These are phyloP conservation scores for Ephemerocybe angulata DNA, from an alignment of 768 basidiomycete species.

Conservation along the genomic window DNA sequence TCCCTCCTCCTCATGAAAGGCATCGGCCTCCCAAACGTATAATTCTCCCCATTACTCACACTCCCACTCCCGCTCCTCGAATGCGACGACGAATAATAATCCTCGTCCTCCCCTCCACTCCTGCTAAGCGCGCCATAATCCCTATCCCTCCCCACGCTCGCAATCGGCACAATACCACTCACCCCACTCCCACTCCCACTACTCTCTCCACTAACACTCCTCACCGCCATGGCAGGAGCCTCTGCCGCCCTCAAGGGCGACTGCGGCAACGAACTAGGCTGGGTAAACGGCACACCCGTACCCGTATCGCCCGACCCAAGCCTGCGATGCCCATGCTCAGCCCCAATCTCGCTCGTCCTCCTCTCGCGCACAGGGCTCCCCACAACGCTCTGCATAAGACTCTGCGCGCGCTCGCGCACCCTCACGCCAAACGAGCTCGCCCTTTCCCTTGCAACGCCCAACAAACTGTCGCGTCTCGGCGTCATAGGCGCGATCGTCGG, in stretches of 20 bases:
- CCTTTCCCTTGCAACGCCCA: slow-evolving; percentile 23
- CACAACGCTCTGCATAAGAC: slow-evolving; percentile 56
- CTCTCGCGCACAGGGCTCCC: slow-evolving; percentile 40
- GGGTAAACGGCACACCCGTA: too few relatives aligned
- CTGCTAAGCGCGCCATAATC: neutral
- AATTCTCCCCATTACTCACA: slow-evolving; percentile 51
- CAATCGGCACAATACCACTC: slow-evolving; percentile 5
- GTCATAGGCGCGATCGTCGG: neutral
- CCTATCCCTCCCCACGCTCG: too few relatives aligned
- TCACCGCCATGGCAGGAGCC: neutral
- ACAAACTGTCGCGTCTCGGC: slow-evolving; percentile 6
- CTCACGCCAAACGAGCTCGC: slow-evolving; percentile 43
- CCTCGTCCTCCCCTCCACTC: slow-evolving; percentile 16
- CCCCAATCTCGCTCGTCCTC: slow-evolving; percentile 19
- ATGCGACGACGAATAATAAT: slow-evolving; percentile 39
- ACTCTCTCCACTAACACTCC: slow-evolving; percentile 16
- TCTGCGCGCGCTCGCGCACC: slow-evolving; percentile 63
- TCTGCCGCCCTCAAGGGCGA: neutral
- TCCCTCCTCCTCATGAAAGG: slow-evolving; percentile 34
- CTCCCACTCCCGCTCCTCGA: slow-evolving; percentile 50
- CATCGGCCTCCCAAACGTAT: slow-evolving; percentile 70
- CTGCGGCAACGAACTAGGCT: too few relatives aligned
- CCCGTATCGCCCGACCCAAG: slow-evolving; percentile 15
- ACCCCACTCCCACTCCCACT: slow-evolving; percentile 12
- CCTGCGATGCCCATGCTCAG: slow-evolving; percentile 8